Base-by-base conservation (phyloP, 2,329 filamentous ascomycete species). In the Xylaria multiplex region DNA sequence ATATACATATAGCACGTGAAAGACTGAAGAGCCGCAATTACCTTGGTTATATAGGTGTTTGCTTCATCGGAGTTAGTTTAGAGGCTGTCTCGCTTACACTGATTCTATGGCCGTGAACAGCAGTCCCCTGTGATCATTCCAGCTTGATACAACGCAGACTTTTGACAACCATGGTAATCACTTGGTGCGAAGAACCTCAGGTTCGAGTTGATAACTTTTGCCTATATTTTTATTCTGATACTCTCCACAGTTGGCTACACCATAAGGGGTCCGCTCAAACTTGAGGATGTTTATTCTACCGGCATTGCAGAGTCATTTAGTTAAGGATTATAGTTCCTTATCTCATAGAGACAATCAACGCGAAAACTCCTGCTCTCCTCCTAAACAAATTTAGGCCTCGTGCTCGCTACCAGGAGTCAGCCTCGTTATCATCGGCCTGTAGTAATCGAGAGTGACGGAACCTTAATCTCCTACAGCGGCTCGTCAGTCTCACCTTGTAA, bases 131-230 rank as follows among this genome's bases (percentile, higher is more conserved):
- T 13, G 24, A 11, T 9, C 27, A 27, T 49, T 49, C 22, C 2
- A 30, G 11, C 9, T 6, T 13, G 14, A 40, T 48, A 27, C 45
- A 22, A 48, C 9, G 5, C 22, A 14, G 19, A 6, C 32, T 57
- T 68, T 45, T 70, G 11, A 71, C 45, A 64, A 72, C 67, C 27
- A 64, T 69, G 43, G 71, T 19, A 19, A 19, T 68, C 2, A 66
- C 69, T 52, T 70, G 68, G 6, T 6, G 62, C 66, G 37, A 66
- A 65, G 1, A 69, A 61, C 22, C 66, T 71, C 54, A 70, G 72
- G 27, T 71, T 70, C n/a, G 68, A 69, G 54, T 68, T 72, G 37
- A 72, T 68, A 4, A 66, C 43, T 43, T 27, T 69, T 63, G 24
- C 65, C 66, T 6, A 65, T 69, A 22, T 60, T 27, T 52, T 6